Evolutionary conservation across 768 basidiomycete genomes (phyloP).

Genomic region (Pleurotus tuoliensis): DNA sequence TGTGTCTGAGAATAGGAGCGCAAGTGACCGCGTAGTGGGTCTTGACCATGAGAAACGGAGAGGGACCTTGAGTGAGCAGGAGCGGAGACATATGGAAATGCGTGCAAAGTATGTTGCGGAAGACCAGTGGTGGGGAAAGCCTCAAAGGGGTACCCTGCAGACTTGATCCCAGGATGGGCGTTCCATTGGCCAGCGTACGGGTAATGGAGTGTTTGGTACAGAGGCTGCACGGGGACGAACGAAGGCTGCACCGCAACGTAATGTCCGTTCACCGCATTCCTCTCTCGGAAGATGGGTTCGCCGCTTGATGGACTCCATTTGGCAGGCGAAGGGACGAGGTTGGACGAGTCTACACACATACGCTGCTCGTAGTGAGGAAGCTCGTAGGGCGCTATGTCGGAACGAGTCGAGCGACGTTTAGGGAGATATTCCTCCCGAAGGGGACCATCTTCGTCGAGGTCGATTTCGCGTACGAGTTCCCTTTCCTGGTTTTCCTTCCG

Average conservation of each 20-base stretch:
- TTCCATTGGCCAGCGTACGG: not conserved
- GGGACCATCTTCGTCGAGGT: slow-evolving; percentile 81
- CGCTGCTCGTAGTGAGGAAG: slow-evolving; percentile 13
- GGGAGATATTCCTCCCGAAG: slow-evolving; percentile 80
- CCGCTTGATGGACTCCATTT: slow-evolving; percentile 82
- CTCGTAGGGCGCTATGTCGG: slow-evolving; percentile 15
- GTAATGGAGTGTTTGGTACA: slow-evolving; percentile 23
- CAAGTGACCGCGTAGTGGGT: slow-evolving; percentile 44
- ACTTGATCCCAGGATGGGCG: not conserved
- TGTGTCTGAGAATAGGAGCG: slow-evolving; percentile 60
- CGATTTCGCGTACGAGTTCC: slow-evolving; percentile 63
- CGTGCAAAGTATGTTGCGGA: slow-evolving; percentile 12
- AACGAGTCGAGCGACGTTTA: slow-evolving; percentile 51
- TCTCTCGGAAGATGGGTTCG: slow-evolving; percentile 62
- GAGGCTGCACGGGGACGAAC: slow-evolving; percentile 30
- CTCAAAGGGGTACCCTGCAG: not conserved
- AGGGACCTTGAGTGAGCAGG: slow-evolving; percentile 52
- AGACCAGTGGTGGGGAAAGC: not conserved
- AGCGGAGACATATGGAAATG: slow-evolving; percentile 33
- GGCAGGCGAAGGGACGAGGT: slow-evolving; percentile 63
- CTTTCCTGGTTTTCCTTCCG: slow-evolving; percentile 48
- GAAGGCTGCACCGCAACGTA: slow-evolving; percentile 65
- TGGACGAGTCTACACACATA: slow-evolving; percentile 15
- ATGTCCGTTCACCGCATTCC: slow-evolving; percentile 46
- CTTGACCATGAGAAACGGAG: slow-evolving; percentile 51